These are phyloP conservation scores for Tillandsia leiboldiana DNA, from an alignment of 176 grass and related monocot species.

Conservation along the genomic window DNA sequence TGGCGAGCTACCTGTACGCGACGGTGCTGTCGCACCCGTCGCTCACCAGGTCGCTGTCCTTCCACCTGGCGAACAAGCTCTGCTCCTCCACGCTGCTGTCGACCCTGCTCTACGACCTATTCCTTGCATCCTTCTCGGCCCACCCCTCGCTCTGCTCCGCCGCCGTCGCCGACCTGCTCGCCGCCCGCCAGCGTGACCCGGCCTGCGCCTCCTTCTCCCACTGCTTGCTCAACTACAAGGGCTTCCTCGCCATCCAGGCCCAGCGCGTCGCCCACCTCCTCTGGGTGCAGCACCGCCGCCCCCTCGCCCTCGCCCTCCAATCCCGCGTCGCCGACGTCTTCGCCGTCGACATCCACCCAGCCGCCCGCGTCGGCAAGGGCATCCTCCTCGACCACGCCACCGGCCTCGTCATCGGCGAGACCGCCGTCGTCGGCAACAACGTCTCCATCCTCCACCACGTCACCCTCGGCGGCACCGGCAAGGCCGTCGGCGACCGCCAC, in stretches of 20 bases:
- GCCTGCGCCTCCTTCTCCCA: constrained; percentile 70
- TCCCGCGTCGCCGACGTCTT: constrained; percentile 4
- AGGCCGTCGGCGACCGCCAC: constrained; percentile 80
- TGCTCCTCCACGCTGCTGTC: constrained; percentile 86
- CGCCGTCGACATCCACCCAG: constrained; percentile 63
- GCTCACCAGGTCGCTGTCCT: constrained; percentile 59
- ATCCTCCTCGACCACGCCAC: constrained; percentile 90
- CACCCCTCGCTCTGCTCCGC: constrained; percentile 12
- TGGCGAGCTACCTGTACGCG: constrained; percentile 80
- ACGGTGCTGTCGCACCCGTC: constrained; percentile 80
- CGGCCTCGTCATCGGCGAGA: constrained; percentile 85
- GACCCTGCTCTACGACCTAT: constrained; percentile 86
- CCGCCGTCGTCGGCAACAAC: constrained; percentile 85
- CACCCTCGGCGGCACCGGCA: constrained; percentile 82
- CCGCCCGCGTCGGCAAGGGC: constrained; percentile 65
- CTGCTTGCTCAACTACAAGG: constrained; percentile 96
- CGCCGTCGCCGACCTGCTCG: constrained; percentile 63
- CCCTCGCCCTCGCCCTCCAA: constrained; percentile 43
- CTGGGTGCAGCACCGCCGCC: constrained; percentile 56
- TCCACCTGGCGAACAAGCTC: constrained; percentile 97
- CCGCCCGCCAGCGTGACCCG: constrained; percentile 51
- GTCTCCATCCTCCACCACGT: constrained; percentile 97
- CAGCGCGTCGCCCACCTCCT: constrained; percentile 78
- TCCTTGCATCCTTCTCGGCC: constrained; percentile 29
- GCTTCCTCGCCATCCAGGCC: constrained; percentile 88